Base-by-base conservation (phyloP, 2,329 filamentous ascomycete species). In the Phoma sp. region DNA sequence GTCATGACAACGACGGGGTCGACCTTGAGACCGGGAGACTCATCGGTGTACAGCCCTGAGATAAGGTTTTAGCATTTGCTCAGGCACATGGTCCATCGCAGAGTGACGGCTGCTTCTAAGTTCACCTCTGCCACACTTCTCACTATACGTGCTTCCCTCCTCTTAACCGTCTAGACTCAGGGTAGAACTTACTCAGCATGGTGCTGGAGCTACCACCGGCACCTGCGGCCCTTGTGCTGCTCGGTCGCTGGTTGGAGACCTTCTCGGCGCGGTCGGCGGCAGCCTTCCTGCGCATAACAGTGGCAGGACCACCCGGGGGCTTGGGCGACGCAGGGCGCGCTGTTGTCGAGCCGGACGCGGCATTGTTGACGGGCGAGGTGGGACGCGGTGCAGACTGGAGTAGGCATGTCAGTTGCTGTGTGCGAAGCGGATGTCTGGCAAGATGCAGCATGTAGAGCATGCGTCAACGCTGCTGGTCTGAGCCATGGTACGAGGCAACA, bases 241-340 rank as follows among this genome's bases (percentile, higher is more conserved):
- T 90, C 45, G 95, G 95, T 67, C 95, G 85, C 64, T 86, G 89
- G 89, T 96, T 99, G 72, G 93, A 93, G 68, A 93, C 86, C 80
- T 96, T 95, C 80, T 98, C 95, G 79, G 96, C 96, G 81, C 96
- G 90, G 77, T 98, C 95, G 69, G 93, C 93, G 27, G 95, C 95
- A 38, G 95, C 93, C 75, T 95, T 91, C 77, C 95, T 89, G 77
- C 95, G 88, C 80, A 99, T 96, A 59, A 92, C 93, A 65, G 93
- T 96, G 76, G 95, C 92, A 71, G 95, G 92, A 68, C 95, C 95
- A 64, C 95, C 95, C 24, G 95, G 95, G 60, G 92, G 89, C 69
- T 91, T 88, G 58, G 93, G 93, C 44, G 93, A 96, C 27, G 90
- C 89, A 52, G 91, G 88, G 62, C 93, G 91, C 71, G 84, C 87